Evolutionary conservation across 306 rosid species (phyloP), one percentile per base, ranked within the genome.

Genomic region (Abrus pulchellus): DNA sequence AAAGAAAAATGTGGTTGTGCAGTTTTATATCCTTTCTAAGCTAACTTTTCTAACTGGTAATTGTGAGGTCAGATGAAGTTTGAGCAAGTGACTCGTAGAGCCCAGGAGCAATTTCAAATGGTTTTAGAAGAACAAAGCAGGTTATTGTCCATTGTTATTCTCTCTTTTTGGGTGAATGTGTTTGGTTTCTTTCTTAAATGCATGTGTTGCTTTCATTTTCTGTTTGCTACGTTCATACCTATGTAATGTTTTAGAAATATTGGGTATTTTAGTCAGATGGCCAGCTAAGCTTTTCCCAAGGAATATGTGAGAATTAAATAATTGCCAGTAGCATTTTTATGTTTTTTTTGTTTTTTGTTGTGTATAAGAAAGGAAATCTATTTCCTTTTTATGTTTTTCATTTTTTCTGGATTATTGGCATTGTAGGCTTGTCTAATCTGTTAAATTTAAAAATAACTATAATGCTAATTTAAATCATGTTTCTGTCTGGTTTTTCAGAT

Each of bases 41-140:
- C 44, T 84, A 67, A 84, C 47, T 13, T 41, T 38, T 55, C 72
- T 76, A 36, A 33, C 59, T 54, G 71, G 72, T 59, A 75, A 55
- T 71, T 75, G 72, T 9, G 68, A 55, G 85, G 77, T 83, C 90
- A 95, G 99, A 85, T 91, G 91, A 93, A 88, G 80, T 80, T 95
- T 76, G 99, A 93, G 92, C 76, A 87, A 86, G 98, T 93, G 79
- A 91, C 98, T 83, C 98, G 99, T 32, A 89, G 93, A 86, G 98
- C 99, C 6, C 98, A 93, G 74, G 99, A 91, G 88, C 99, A 95
- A 84, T 89, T 95, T 83, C 99, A 95, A 83, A 91, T 89, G 90
- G 98, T 83, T 50, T 79, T 95, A 78, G 99, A 95, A 86, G 97
- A 93, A 80, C 90, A 93, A 86, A 95, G 93, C 93, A 93, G 98